Conservation (phyloP, 345 rosid genomes). For the Schrenkiella parvula region DNA sequence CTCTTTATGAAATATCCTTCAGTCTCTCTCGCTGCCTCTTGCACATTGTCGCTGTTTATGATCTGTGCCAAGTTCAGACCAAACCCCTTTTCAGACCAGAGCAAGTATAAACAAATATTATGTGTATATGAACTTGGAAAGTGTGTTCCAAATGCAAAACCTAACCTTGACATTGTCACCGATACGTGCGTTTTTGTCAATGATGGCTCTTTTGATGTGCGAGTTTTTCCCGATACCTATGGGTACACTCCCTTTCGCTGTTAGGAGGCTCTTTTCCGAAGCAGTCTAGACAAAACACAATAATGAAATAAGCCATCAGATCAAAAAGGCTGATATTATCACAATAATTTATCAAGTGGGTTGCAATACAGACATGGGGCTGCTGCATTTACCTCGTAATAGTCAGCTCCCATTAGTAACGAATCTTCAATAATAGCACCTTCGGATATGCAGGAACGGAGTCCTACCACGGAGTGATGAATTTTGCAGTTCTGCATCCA, state of each 20-base stretch:
- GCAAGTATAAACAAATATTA: background rate
- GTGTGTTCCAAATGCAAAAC: background rate
- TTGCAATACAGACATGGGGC: background rate
- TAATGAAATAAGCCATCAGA: background rate
- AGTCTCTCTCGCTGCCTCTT: constrained; percentile 91
- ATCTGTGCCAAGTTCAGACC: constrained; percentile 43
- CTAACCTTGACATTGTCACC: constrained; percentile 82
- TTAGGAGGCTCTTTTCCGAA: constrained; percentile 70
- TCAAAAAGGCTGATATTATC: background rate
- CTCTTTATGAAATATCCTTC: constrained; percentile 97
- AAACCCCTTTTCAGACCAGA: background rate
- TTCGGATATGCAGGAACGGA: constrained; percentile 91
- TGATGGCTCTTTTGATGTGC: constrained; percentile 84
- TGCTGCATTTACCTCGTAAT: constrained; percentile 63
- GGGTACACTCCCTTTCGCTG: constrained; percentile 85
- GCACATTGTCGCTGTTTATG: constrained; percentile 69
- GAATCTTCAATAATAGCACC: constrained; percentile 94
- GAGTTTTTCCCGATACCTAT: constrained; percentile 83
- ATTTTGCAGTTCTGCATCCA: constrained; percentile 75
- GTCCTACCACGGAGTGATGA: constrained; percentile 91
- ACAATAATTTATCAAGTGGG: background rate
- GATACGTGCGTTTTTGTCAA: constrained; percentile 90
- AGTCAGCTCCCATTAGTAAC: constrained; percentile 93
- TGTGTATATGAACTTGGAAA: background rate
- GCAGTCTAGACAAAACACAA: constrained; percentile 44